phyloP scores from a whole-genome alignment of 805 yeast genomes.

The Candida nonsorbophila region DNA sequence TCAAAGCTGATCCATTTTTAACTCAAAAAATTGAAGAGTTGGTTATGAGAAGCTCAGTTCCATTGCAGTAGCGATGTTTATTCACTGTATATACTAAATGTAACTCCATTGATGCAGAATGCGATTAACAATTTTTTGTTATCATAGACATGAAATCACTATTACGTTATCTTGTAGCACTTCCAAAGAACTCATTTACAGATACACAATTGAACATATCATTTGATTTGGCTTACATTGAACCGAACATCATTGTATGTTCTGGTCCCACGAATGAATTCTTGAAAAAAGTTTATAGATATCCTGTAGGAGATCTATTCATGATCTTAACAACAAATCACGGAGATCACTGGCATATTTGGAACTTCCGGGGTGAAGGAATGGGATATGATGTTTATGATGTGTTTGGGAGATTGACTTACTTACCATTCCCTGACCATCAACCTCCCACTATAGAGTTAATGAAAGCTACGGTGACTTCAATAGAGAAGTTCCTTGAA shows the following conservation, averaged over 20 bases:
- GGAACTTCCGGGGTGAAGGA: slow-evolving; percentile 66
- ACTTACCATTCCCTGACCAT: slow-evolving; percentile 71
- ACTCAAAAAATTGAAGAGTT: slow-evolving; percentile 59
- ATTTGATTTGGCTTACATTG: slow-evolving; percentile 65
- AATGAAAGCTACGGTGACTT: slow-evolving; percentile 39
- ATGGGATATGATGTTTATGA: slow-evolving; percentile 35
- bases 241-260: slow-evolving; percentile 61
- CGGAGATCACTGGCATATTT: slow-evolving; percentile 61
- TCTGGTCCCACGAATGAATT: slow-evolving; percentile 61
- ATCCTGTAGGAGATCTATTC: slow-evolving; percentile 47
- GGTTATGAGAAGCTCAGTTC: slow-evolving; percentile 38
- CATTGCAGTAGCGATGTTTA: too few relatives aligned
- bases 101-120: background rate
- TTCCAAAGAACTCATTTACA: slow-evolving; percentile 18
- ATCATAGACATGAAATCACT: slow-evolving; percentile 2
- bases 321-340: slow-evolving; percentile 43
- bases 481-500: slow-evolving; percentile 40
- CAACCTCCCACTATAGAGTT: slow-evolving; percentile 60
- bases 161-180: slow-evolving; percentile 2
- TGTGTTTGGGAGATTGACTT: slow-evolving; percentile 26
- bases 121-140: background rate
- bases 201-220: slow-evolving; percentile 5
- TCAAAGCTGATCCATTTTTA: slow-evolving; percentile 64
- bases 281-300: slow-evolving; percentile 44
- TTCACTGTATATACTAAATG: slow-evolving; percentile 5